These are phyloP conservation scores for Botrytis paeoniae DNA, from an alignment of 2,329 filamentous ascomycete genomes.

Conservation along the genomic window DNA sequence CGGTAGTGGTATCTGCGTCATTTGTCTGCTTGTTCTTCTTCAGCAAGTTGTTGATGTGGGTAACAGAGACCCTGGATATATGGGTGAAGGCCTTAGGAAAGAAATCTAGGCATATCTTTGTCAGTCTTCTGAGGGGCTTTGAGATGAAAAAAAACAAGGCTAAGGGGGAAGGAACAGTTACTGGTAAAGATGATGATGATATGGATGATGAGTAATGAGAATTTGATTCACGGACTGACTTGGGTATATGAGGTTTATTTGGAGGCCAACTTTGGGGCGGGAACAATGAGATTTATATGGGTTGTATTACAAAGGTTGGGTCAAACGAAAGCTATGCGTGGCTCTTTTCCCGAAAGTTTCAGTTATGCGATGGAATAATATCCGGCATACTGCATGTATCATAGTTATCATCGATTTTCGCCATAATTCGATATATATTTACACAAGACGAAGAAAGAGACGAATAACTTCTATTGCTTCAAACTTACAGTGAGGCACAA, in stretches of 20 bases:
- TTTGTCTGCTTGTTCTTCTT: constrained; percentile 57
- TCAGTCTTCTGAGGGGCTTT: neutral
- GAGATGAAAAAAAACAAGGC: neutral
- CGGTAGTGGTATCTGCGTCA: constrained; percentile 58
- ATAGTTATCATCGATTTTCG: neutral
- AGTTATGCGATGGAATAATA: neutral
- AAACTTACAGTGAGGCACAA: neutral
- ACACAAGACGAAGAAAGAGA: neutral
- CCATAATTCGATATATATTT: neutral
- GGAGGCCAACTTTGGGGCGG: neutral
- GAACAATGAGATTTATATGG: neutral
- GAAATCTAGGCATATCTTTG: constrained; percentile 12
- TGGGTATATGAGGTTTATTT: neutral
- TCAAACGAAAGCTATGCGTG: neutral
- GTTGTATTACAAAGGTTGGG: neutral
- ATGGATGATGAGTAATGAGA: neutral
- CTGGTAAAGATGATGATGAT: constrained; percentile 1
- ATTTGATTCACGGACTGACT: neutral
- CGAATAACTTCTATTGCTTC: neutral
- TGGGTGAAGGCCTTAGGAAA: constrained; percentile 25
- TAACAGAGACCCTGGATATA: constrained; percentile 45
- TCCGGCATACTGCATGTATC: neutral
- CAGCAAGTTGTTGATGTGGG: constrained; percentile 45
- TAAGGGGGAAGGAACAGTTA: neutral
- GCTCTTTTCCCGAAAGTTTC: neutral